These are phyloP conservation scores for Gossypium davidsonii DNA, from an alignment of 441 rosid species.

Conservation along the genomic window DNA sequence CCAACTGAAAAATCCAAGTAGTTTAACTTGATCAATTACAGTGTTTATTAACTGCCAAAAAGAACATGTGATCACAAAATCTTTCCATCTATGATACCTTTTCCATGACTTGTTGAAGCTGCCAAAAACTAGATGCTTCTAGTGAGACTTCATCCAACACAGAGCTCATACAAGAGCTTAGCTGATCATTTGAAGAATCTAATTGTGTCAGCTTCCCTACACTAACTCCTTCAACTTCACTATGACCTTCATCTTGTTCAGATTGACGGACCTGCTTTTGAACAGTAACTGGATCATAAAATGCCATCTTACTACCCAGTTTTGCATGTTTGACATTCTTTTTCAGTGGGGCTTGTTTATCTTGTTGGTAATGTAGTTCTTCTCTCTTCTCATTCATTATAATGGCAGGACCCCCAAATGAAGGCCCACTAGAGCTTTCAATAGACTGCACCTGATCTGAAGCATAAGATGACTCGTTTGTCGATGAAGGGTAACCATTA, in stretches of 20 bases:
- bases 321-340: conserved; percentile 32
- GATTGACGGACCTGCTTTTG: conserved; percentile 31
- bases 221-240: conserved; percentile 40
- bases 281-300: conserved; percentile 33
- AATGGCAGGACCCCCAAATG: conserved; percentile 29
- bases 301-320: conserved; percentile 28
- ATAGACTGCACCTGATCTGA: conserved; percentile 50
- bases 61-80: not conserved
- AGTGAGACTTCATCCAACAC: conserved; percentile 59
- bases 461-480: conserved; percentile 50
- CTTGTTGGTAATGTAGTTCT: conserved; percentile 26
- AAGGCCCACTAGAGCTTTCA: conserved; percentile 37
- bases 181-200: conserved; percentile 49
- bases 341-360: conserved; percentile 24
- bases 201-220: conserved; percentile 33
- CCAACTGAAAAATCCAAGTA: conserved; percentile 57
- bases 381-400: conserved; percentile 28
- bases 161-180: conserved; percentile 58
- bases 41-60: not conserved
- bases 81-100: conserved; percentile 37
- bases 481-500: conserved; percentile 37
- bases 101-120: conserved; percentile 75
- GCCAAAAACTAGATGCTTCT: conserved; percentile 74
- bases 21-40: conserved; percentile 20
- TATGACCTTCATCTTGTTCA: conserved; percentile 32